Base-by-base conservation (phyloP, 768 basidiomycete genomes). In the Suillus lakei region DNA sequence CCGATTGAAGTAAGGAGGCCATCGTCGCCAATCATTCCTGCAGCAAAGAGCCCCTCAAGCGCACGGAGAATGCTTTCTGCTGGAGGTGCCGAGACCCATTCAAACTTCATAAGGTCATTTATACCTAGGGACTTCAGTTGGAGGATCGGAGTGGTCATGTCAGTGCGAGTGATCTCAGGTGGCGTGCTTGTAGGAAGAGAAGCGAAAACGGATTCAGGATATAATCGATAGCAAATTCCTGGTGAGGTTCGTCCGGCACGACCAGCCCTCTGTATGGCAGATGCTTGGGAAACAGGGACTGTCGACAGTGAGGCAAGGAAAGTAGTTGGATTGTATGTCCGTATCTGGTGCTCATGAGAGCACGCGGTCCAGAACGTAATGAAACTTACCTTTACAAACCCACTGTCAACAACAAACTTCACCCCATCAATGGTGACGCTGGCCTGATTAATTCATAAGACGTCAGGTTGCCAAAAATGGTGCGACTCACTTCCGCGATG, bases 361-460 rank as follows among this genome's bases (percentile, higher is more conserved):
- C 30, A 38, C 10, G 46, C 53, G 39, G 36, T 10, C 60, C 48
- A 64, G 26, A 43, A 32, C 23, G 39, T 32, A 26, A 15, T 66
- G 13, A 5, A 15, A 68, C 79, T 26, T 69, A 94, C 95, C 86
- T 99, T 99, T 68, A 98, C 96, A 72, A 95, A 95, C 18, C 98
- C 98, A 65, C 89, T 90, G 72, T 99, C 98, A 4, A 99, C 84
- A 16, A 99, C 96, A 72, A 90, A 99, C 69, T 91, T 91, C 66
- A 99, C 90, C 4, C 96, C 96, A 48, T 98, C 95, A 64, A 99
- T 98, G 1, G 98, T 99, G 28, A 99, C 92, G 73, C 93, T 96
- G 18, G 98, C 96, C 93, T 94, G 64, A 28, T 43, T 43, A 62
- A 53, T 30, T 9, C 32, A 26, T 36, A 13, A 41, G 59, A 41